Conservation (phyloP, 768 basidiomycete genomes). For the Tylopilus rubrobrunneus region DNA sequence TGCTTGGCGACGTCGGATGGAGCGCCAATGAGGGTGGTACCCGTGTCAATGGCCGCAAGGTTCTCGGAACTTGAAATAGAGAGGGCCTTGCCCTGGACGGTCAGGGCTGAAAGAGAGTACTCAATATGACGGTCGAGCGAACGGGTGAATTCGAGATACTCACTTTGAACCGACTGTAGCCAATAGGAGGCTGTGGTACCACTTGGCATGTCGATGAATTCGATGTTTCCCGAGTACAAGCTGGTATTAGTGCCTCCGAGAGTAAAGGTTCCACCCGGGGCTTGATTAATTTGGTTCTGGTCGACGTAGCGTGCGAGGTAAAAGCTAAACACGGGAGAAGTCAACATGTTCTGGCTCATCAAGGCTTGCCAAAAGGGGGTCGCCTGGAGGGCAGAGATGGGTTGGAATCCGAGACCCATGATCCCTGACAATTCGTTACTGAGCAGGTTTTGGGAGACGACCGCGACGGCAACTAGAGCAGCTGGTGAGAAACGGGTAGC, state of each 20-base stretch:
- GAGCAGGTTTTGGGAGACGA: conserved; percentile 45
- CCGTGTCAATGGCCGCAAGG: conserved; percentile 87
- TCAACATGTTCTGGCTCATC: conserved; percentile 37
- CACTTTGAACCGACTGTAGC: conserved; percentile 55
- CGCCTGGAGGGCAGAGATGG: conserved; percentile 52
- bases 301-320: conserved; percentile 54
- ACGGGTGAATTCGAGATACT: conserved; percentile 10
- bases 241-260: conserved; percentile 62
- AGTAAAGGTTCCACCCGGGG: conserved; percentile 67
- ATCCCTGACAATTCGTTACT: conserved; percentile 58
- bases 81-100: conserved; percentile 52
- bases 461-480: conserved; percentile 53
- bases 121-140: not conserved
- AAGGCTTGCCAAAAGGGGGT: conserved; percentile 68
- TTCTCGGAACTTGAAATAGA: conserved; percentile 38
- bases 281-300: conserved; percentile 27
- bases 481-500: not conserved
- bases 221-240: conserved; percentile 66
- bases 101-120: conserved; percentile 41
- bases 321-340: conserved; percentile 57
- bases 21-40: conserved; percentile 90
- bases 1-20: conserved; percentile 56
- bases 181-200: conserved; percentile 46
- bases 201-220: conserved; percentile 53
- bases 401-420: conserved; percentile 68